These are phyloP conservation scores for Aspergillus biplanus DNA, from an alignment of 495 filamentous ascomycete genomes.

Conservation along the genomic window DNA sequence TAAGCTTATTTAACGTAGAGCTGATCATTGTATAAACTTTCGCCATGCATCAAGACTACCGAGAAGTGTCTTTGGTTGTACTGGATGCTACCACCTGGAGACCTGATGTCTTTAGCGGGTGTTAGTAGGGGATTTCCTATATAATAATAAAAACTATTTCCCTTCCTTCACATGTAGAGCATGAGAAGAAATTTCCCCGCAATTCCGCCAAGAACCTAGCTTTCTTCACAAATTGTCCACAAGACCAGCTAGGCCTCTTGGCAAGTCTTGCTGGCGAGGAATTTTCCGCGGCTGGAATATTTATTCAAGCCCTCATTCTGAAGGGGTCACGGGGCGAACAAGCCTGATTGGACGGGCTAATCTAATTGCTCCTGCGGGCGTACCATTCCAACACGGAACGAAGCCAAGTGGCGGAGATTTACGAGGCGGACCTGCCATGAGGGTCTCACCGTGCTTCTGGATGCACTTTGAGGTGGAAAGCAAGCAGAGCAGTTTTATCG, in stretches of 20 bases:
- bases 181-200: not conserved
- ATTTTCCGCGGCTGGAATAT: conserved; percentile 6
- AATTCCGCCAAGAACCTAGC: not conserved
- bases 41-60: too few relatives aligned
- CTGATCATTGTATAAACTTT: too few relatives aligned
- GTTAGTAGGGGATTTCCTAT: too few relatives aligned
- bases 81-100: too few relatives aligned
- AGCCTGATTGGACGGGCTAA: conserved; percentile 16
- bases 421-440: too few relatives aligned
- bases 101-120: too few relatives aligned
- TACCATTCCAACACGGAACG: not conserved
- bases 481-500: too few relatives aligned
- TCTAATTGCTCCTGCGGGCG: conserved; percentile 4
- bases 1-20: too few relatives aligned
- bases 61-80: too few relatives aligned
- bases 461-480: too few relatives aligned
- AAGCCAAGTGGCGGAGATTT: not conserved
- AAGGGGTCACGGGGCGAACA: not conserved
- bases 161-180: not conserved
- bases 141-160: too few relatives aligned
- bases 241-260: conserved; percentile 5
- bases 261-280: conserved; percentile 1
- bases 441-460: too few relatives aligned
- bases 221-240: not conserved
- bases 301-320: not conserved